Evolutionary conservation across 2,329 filamentous ascomycete species (phyloP).

Genomic region (Scorias spongiosa): DNA sequence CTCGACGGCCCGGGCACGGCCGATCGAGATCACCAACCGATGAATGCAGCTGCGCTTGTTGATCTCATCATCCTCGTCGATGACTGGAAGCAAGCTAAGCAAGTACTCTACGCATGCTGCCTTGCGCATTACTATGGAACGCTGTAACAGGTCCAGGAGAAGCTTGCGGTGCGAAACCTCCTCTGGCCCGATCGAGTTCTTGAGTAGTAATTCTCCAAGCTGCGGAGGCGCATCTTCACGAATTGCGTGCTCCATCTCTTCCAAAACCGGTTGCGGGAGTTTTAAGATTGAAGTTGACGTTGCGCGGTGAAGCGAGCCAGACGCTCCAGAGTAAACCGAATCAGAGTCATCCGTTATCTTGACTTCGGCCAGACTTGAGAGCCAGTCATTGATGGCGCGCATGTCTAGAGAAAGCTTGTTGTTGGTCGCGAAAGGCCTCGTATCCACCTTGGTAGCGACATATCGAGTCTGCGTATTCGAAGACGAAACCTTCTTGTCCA

Average conservation of each 20-base stretch:
- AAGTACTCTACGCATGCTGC: slow-evolving; percentile 57
- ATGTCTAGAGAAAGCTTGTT: slow-evolving; percentile 41
- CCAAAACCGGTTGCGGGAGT: slow-evolving; percentile 52
- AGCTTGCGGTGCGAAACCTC: slow-evolving; percentile 43
- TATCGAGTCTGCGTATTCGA: slow-evolving; percentile 66
- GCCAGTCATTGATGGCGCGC: slow-evolving; percentile 74
- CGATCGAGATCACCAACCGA: slow-evolving; percentile 80
- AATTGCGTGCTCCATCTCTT: slow-evolving; percentile 57
- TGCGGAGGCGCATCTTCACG: slow-evolving; percentile 48
- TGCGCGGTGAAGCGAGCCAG: slow-evolving; percentile 57
- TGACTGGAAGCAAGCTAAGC: slow-evolving; percentile 49
- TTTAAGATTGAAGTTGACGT: slow-evolving; percentile 62
- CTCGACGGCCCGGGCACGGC: slow-evolving; percentile 50
- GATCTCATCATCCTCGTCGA: slow-evolving; percentile 82
- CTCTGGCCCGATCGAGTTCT: slow-evolving; percentile 28
- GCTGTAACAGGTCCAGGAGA: slow-evolving; percentile 66
- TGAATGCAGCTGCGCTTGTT: slow-evolving; percentile 91
- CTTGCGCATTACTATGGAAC: slow-evolving; percentile 56
- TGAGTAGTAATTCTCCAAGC: slow-evolving; percentile 38
- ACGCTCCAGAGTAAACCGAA: slow-evolving; percentile 46
- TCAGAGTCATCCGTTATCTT: slow-evolving; percentile 61
- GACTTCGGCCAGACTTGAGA: slow-evolving; percentile 64
- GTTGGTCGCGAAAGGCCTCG: slow-evolving; percentile 73
- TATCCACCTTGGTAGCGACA: slow-evolving; percentile 78
- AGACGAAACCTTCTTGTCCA: slow-evolving; percentile 81